Evolutionary conservation across 352 stramenopile species (phyloP), one percentile per base, ranked within the genome.

Genomic region (Phytophthora constricta): DNA sequence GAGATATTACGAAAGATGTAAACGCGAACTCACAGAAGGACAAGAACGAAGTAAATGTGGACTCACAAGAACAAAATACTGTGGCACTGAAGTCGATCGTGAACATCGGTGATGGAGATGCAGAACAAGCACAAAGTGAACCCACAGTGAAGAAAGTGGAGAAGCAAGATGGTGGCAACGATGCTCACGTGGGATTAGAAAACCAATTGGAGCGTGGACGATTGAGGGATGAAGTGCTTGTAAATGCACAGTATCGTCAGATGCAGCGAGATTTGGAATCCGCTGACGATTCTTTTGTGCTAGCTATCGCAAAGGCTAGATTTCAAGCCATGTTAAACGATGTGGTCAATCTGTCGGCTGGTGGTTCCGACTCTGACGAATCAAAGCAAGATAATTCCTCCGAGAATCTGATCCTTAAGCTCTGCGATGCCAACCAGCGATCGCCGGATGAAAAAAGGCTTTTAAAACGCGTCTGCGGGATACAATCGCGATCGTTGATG

Each of bases 391-490:
- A 82, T 57, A 61, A 82, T 20, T 50, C 53, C 14, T 80, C 81
- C 31, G 80, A 79, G 42, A 73, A 87, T 54, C 67, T 65, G n/a
- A 79, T 87, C 49, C 62, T 54, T 2, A 66, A 80, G 19, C 68
- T 87, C 56, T 87, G 81, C 57, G 80, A 84, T 50, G 50, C 73
- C 0, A 66, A 76, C 25, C 58, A 70, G 7, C 72, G 74, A 41
- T 79, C 78, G 4, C 50, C 55, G n/a, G 68, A 70, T 14, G 74
- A 90, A 54, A 83, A 67, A 10, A 63, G 61, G 34, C 75, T 26
- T 87, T 90, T 58, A 87, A 87, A 39, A 70, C 74, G 13, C 72
- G 81, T 37, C 55, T 90, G 41, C 79, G 76, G 41, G 79, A 82
- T 46, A 68, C 81, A n/a, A 85, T 90, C 20, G 17, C 73, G 42